These are phyloP conservation scores for Penstemon barbatus DNA, from an alignment of 257 asterid genomes.

Conservation along the genomic window DNA sequence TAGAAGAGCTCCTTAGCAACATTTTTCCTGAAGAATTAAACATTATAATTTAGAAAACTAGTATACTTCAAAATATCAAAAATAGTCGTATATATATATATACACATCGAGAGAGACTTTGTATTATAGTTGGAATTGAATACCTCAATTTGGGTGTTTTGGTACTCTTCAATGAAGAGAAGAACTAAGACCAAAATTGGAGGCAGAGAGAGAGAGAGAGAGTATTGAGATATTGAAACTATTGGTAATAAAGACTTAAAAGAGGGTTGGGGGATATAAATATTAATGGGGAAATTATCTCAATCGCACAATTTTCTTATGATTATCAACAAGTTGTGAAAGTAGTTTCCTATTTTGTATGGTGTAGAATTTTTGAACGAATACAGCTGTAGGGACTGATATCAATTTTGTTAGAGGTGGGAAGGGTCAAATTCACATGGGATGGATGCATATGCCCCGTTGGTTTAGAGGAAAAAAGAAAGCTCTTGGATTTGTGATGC, in stretches of 20 bases:
- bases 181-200: not conserved
- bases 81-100: too few species aligned
- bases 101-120: not conserved
- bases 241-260: not conserved
- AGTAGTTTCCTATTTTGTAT: constrained; percentile 19
- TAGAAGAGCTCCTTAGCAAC: constrained; percentile 87
- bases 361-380: constrained; percentile 36
- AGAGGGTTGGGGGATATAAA: not conserved
- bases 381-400: constrained; percentile 18
- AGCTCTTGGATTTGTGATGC: not conserved
- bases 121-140: not conserved
- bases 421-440: not conserved
- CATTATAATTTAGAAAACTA: not conserved
- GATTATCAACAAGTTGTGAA: constrained; percentile 1
- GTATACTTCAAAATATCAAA: too few species aligned
- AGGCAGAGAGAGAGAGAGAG: too few species aligned
- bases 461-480: not conserved
- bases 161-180: not conserved
- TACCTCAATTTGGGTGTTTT: not conserved
- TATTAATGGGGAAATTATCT: not conserved
- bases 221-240: too few species aligned
- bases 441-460: not conserved
- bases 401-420: not conserved
- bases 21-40: constrained; percentile 29
- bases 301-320: constrained; percentile 4